phyloP scores from a whole-genome alignment of 495 filamentous ascomycete species.

The Neurospora sp. region DNA sequence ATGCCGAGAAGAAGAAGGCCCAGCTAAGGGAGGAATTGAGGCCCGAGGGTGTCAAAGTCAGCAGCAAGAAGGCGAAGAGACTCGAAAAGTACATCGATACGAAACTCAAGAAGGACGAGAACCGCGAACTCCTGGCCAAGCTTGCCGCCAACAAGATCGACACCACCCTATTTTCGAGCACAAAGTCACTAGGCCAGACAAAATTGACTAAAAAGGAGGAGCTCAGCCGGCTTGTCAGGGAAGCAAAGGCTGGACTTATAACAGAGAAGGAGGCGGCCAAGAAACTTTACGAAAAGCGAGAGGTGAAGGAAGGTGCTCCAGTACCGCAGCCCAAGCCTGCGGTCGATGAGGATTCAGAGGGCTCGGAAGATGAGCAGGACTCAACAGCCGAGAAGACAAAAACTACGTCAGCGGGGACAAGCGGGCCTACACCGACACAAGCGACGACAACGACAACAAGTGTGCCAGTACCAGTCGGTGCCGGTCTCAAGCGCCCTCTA shows the following conservation, averaged over 20 bases:
- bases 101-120: conserved; percentile 92
- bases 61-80: conserved; percentile 84
- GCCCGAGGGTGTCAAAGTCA: conserved; percentile 67
- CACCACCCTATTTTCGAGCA: conserved; percentile 67
- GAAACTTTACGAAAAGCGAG: conserved; percentile 24
- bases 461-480: conserved; percentile 43
- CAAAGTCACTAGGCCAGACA: conserved; percentile 58
- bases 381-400: conserved; percentile 1
- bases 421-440: background rate
- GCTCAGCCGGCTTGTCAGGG: conserved; percentile 47
- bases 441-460: conserved; percentile 3
- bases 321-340: background rate
- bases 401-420: background rate
- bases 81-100: conserved; percentile 96
- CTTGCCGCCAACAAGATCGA: conserved; percentile 70
- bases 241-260: conserved; percentile 48
- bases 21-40: conserved; percentile 48
- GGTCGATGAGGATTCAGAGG: conserved; percentile 14
- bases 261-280: conserved; percentile 28
- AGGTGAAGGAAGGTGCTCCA: conserved; percentile 4
- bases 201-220: conserved; percentile 56
- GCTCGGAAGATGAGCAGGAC: conserved; percentile 15
- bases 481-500: conserved; percentile 78
- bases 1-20: conserved; percentile 56
- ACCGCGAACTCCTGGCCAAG: conserved; percentile 70